phyloP scores from a whole-genome alignment of 2,329 filamentous ascomycete genomes.

The Madurella fahalii region DNA sequence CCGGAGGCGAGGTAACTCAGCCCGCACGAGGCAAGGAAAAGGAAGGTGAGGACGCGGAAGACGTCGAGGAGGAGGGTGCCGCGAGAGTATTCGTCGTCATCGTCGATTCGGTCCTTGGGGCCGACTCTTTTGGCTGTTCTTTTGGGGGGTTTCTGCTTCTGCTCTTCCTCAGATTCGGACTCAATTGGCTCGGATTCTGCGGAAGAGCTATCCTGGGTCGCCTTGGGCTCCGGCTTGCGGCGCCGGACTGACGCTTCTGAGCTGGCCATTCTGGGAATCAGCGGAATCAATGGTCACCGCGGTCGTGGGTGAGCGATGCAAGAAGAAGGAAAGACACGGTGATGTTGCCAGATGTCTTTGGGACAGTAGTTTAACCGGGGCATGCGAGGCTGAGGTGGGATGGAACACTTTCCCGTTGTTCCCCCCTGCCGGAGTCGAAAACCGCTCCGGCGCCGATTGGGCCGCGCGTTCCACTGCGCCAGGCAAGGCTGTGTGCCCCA shows the following conservation, averaged over 20 bases:
- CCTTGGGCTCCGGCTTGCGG: slow-evolving; percentile 24
- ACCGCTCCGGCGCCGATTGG: slow-evolving; percentile 15
- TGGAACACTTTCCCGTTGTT: background rate
- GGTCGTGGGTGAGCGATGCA: background rate
- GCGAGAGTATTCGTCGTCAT: slow-evolving; percentile 57
- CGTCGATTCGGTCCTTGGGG: slow-evolving; percentile 40
- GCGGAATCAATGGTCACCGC: background rate
- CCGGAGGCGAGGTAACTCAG: slow-evolving; percentile 73
- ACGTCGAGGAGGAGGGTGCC: slow-evolving; percentile 53
- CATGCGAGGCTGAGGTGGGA: slow-evolving; percentile 18
- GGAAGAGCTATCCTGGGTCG: slow-evolving; percentile 1
- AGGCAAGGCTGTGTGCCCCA: slow-evolving; percentile 5
- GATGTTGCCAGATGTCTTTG: slow-evolving; percentile 19
- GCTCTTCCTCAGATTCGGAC: slow-evolving; percentile 11
- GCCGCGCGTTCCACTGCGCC: background rate
- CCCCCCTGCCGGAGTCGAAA: background rate
- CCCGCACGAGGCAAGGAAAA: slow-evolving; percentile 61
- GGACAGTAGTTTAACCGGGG: slow-evolving; percentile 12
- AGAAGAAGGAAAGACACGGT: background rate
- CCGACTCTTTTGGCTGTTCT: slow-evolving; percentile 26
- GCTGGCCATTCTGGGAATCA: slow-evolving; percentile 19
- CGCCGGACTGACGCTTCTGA: slow-evolving; percentile 22
- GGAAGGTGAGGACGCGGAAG: slow-evolving; percentile 63
- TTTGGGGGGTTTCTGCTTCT: slow-evolving; percentile 25
- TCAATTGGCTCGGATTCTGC: slow-evolving; percentile 12